Evolutionary conservation across 2,329 filamentous ascomycete species (phyloP).

Genomic region (Neofusicoccum ribis): DNA sequence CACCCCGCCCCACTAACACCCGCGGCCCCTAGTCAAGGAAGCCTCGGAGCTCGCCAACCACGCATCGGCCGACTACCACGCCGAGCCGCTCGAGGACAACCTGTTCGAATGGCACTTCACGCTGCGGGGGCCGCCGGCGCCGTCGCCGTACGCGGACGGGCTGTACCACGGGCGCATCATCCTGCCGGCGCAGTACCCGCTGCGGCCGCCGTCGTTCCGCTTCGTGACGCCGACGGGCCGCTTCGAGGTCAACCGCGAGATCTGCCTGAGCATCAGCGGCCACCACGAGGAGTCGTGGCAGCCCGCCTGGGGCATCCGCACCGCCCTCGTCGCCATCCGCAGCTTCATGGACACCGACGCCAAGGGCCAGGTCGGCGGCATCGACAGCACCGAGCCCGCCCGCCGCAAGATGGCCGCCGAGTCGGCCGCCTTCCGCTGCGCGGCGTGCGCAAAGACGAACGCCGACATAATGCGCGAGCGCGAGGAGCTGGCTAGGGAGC

Average conservation of each 20-base stretch:
- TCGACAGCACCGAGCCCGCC: constrained; percentile 61
- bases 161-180: constrained; percentile 96
- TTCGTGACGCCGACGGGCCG: constrained; percentile 89
- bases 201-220: constrained; percentile 91
- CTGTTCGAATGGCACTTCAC: constrained; percentile 99
- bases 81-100: constrained; percentile 80
- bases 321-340: constrained; percentile 75
- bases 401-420: constrained; percentile 68
- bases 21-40: constrained; percentile 69
- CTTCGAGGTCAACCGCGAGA: constrained; percentile 96
- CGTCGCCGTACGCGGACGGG: constrained; percentile 74
- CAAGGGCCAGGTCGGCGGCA: constrained; percentile 83
- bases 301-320: constrained; percentile 94
- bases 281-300: constrained; percentile 99
- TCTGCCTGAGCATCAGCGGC: constrained; percentile 89
- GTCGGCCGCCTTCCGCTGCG: constrained; percentile 67
- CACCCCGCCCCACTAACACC: constrained; percentile 27
- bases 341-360: constrained; percentile 93
- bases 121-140: constrained; percentile 78
- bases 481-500: constrained; percentile 57
- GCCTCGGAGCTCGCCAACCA: constrained; percentile 78
- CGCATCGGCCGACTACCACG: constrained; percentile 82
- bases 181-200: constrained; percentile 83
- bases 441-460: constrained; percentile 69
- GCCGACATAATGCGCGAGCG: constrained; percentile 72